Evolutionary conservation across 345 rosid species (phyloP).

Genomic region (Capsella bursapastoris): DNA sequence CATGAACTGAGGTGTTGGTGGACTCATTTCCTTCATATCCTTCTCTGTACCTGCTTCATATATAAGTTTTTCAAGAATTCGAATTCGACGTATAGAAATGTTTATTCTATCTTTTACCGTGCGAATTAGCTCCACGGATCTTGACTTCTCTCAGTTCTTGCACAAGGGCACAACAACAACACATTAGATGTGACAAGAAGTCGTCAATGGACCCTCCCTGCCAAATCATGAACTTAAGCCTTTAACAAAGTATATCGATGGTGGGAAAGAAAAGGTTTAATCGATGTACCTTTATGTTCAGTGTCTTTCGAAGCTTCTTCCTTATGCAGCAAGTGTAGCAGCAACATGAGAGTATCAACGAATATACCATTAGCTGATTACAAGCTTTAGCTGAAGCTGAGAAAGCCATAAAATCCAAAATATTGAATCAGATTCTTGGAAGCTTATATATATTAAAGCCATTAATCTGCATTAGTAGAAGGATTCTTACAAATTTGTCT

Average conservation of each 20-base stretch:
- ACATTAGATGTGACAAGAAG: constrained; percentile 91
- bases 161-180: constrained; percentile 96
- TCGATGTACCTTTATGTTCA: constrained; percentile 68
- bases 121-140: constrained; percentile 57
- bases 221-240: constrained; percentile 5
- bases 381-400: constrained; percentile 87
- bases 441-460: background rate
- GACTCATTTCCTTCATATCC: constrained; percentile 69
- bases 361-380: constrained; percentile 85
- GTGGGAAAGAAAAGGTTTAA: background rate
- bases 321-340: constrained; percentile 91
- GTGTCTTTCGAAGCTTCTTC: constrained; percentile 75
- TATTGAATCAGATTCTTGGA: background rate
- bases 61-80: background rate
- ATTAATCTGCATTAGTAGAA: background rate
- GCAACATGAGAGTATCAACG: constrained; percentile 87
- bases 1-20: constrained; percentile 81
- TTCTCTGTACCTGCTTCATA: constrained; percentile 11
- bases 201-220: constrained; percentile 95
- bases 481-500: constrained; percentile 69
- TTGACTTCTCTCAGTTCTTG: constrained; percentile 97
- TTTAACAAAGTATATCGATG: constrained; percentile 8
- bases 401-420: constrained; percentile 5
- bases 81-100: background rate
- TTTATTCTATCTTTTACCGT: constrained; percentile 47